phyloP scores from a whole-genome alignment of 1,139 yeast species.

The Kluyveromyces sp. region DNA sequence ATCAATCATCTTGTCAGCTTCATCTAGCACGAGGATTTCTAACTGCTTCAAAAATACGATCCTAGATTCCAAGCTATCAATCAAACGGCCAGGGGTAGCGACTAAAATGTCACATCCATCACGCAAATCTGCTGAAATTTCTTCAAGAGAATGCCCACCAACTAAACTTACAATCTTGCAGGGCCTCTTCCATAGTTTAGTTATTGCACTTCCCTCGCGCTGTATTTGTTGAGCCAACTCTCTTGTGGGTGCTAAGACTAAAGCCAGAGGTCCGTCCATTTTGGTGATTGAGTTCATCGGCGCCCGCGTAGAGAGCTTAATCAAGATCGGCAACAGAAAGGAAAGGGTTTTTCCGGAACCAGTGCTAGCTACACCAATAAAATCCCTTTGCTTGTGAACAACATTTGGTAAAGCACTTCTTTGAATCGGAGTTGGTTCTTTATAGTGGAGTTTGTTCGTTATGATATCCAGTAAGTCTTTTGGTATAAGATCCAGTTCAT shows the following conservation, averaged over 20 bases:
- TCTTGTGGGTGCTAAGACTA: conserved; percentile 85
- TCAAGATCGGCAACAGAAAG: conserved; percentile 65
- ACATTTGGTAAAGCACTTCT: conserved; percentile 81
- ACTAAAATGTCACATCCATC: conserved; percentile 76
- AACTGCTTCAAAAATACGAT: conserved; percentile 56
- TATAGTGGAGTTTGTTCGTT: conserved; percentile 39
- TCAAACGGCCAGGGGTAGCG: conserved; percentile 88
- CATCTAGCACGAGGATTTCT: conserved; percentile 73
- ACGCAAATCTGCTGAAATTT: conserved; percentile 52
- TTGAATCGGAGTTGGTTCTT: conserved; percentile 81
- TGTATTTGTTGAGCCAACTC: conserved; percentile 88
- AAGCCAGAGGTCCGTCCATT: conserved; percentile 55
- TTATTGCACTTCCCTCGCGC: conserved; percentile 52
- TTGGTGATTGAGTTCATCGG: conserved; percentile 34
- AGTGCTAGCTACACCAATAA: conserved; percentile 90
- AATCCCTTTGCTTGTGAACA: conserved; percentile 41
- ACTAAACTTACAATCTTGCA: conserved; percentile 61
- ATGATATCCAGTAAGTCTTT: conserved; percentile 37
- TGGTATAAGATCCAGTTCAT: conserved; percentile 48
- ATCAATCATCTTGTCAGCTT: conserved; percentile 93
- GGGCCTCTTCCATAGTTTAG: conserved; percentile 32
- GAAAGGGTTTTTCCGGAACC: conserved; percentile 95
- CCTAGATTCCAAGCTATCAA: conserved; percentile 70
- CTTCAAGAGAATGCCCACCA: conserved; percentile 86
- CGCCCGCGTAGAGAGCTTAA: conserved; percentile 46